Base-by-base conservation (phyloP, 1,284 basidiomycete genomes). In the Fomitopsis betulina region DNA sequence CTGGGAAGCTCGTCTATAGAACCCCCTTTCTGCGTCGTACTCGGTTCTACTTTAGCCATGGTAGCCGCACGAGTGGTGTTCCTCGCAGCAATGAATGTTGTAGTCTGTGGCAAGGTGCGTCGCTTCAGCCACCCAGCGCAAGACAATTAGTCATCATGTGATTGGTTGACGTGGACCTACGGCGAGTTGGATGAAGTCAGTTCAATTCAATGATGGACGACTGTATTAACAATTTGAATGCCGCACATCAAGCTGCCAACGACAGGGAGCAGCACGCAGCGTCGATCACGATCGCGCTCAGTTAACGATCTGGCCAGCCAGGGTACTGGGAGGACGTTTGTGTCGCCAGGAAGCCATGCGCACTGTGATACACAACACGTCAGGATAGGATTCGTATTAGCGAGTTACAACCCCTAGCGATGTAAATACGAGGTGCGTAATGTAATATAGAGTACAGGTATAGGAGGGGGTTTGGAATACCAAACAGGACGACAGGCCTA, bases 391-490 rank as follows among this genome's bases (percentile, higher is more conserved):
- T 65, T 67, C 63, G 59, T 55, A 65, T 64, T 67, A 64, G 61
- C 57, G 58, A 62, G 60, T 65, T 62, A 62, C 61, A 59, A 62
- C 60, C 47, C 55, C 55, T 57, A 57, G 58, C 50, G 43, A 45
- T 54, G 57, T 58, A 39, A 58, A 42, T 25, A 42, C 25, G 57
- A 37, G 47, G 56, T 12, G 63, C 60, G 55, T 67, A 67, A 61
- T 60, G 61, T 67, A 67, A 64, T 62, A 61, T 63, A 63, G 65
- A 54, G 60, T 67, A 67, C 66, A 67, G 61, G 55, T 63, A 60
- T 62, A 63, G 59, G 61, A 59, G 60, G 60, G 58, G 55, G 53
- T 19, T 21, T 60, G 50, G 33, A 58, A 61, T 62, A 62, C 50
- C 57, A 60, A 59, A 60, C 55, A 13, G 40, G 21, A 49, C 51